These are phyloP conservation scores for Thuidium tamariscinum DNA, from an alignment of 225 moss, liverwort and hornwort species.

Conservation along the genomic window DNA sequence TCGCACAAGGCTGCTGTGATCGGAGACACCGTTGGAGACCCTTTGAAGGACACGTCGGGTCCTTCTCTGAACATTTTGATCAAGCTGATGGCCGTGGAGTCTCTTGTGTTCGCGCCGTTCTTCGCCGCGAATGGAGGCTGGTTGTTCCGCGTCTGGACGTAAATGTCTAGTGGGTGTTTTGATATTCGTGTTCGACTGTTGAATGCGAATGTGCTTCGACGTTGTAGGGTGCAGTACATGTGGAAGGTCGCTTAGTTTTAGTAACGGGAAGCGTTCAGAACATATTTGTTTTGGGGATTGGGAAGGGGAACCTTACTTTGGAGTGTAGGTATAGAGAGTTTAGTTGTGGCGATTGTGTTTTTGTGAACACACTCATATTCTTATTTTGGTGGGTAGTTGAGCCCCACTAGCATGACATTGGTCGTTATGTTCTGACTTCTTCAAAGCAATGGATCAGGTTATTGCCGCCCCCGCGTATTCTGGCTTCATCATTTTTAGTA, in stretches of 20 bases:
- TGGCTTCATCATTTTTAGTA: too few relatives aligned
- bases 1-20: slow-evolving; percentile 60
- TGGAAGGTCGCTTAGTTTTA: not conserved
- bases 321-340: not conserved
- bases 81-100: slow-evolving; percentile 63
- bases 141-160: slow-evolving; percentile 44
- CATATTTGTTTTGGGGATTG: not conserved
- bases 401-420: not conserved
- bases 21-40: slow-evolving; percentile 65
- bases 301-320: not conserved
- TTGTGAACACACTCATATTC: not conserved
- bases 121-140: slow-evolving; percentile 53
- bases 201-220: not conserved
- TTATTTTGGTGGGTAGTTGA: not conserved
- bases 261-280: not conserved
- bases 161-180: not conserved
- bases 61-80: slow-evolving; percentile 60
- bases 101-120: slow-evolving; percentile 53
- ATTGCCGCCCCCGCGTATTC: not conserved
- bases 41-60: slow-evolving; percentile 59
- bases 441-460: not conserved
- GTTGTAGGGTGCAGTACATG: not conserved
- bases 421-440: not conserved
- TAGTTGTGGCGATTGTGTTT: slow-evolving; percentile 4
- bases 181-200: not conserved